A percentile compares a stretch with the other conserved stretches of the same genome.
Conservation (phyloP, 495 filamentous ascomycete species). For the Trichoderma orchidacearum region DNA sequence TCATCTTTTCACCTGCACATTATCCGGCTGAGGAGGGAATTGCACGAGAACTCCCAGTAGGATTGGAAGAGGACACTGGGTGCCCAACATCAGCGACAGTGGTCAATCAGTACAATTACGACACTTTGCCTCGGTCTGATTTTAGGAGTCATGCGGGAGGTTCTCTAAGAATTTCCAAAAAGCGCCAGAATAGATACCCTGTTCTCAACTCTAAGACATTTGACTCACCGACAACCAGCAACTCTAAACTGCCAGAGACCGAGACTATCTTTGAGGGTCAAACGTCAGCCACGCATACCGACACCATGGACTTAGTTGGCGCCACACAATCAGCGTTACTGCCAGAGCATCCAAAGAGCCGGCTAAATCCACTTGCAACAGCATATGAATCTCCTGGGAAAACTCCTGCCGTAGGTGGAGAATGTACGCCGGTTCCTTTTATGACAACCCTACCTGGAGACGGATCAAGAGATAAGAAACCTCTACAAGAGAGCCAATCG, state of each 20-base stretch:
- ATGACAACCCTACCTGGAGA: not conserved
- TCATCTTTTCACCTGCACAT: too few species aligned
- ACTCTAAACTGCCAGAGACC: not conserved
- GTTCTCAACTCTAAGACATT: not conserved
- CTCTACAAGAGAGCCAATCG: not conserved
- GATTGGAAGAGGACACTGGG: too few species aligned
- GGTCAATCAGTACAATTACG: not conserved
- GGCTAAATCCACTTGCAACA: not conserved
- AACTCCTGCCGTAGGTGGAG: not conserved
- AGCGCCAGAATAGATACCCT: not conserved
- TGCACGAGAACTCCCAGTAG: too few species aligned
- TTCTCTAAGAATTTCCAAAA: not conserved
- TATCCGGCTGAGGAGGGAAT: too few species aligned
- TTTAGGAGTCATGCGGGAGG: not conserved
- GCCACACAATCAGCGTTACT: too few species aligned
- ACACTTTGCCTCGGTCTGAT: not conserved
- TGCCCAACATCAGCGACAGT: not conserved
- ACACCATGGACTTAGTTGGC: too few species aligned
- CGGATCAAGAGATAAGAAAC: not conserved
- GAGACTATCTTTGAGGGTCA: not conserved
- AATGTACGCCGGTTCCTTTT: not conserved
- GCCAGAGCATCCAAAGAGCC: too few species aligned
- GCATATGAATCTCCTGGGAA: not conserved
- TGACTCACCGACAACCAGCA: not conserved
- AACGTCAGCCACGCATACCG: not conserved